Conservation (phyloP, 345 rosid genomes). For the Hibiscus trionum region DNA sequence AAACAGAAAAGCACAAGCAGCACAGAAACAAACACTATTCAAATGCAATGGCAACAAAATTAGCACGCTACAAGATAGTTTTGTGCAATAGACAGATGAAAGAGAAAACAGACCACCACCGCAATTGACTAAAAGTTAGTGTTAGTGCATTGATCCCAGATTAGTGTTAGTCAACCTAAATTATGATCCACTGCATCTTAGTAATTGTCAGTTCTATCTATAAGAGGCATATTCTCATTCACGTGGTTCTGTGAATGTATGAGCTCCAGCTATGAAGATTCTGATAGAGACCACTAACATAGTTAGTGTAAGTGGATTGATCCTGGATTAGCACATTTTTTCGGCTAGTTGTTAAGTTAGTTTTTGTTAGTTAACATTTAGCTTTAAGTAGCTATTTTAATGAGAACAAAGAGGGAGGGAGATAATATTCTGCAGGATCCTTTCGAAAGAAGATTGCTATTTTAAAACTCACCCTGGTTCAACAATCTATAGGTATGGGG, state of each 20-base stretch:
- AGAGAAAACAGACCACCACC: neutral
- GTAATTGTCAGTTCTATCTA: neutral
- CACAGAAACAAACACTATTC: neutral
- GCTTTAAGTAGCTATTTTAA: neutral
- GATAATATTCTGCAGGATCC: neutral
- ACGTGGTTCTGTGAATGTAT: neutral
- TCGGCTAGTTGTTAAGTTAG: neutral
- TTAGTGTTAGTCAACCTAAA: neutral
- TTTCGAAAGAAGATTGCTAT: neutral
- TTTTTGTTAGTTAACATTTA: neutral
- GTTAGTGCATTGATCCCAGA: neutral
- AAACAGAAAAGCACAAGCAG: neutral
- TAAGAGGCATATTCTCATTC: neutral
- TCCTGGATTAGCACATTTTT: neutral
- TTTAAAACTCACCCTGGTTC: constrained; percentile 58
- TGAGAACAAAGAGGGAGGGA: neutral
- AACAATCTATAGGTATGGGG: constrained; percentile 53
- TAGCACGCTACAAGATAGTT: neutral
- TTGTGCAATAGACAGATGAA: neutral
- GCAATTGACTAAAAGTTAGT: neutral
- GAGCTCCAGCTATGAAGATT: neutral
- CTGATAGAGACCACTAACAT: neutral
- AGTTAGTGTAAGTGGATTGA: neutral
- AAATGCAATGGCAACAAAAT: neutral
- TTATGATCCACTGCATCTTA: neutral